phyloP scores from a whole-genome alignment of 176 grass and related monocot species.

The Juncus inflexus region DNA sequence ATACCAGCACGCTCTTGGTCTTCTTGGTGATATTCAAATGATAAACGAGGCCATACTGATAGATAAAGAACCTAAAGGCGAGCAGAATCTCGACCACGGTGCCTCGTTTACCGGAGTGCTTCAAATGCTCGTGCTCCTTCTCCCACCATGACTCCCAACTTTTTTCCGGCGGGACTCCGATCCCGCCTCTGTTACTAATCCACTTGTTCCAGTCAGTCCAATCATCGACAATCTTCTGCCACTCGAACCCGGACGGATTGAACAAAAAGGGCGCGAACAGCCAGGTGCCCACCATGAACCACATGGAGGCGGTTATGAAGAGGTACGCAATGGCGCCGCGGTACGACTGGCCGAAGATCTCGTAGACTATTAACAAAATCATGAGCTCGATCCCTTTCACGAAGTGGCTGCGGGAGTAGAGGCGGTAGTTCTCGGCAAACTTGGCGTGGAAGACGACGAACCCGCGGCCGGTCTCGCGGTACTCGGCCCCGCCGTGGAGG shows the following conservation, averaged over 20 bases:
- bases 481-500: constrained; percentile 95
- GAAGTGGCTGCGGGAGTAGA: constrained; percentile 97
- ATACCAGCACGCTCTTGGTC: constrained; percentile 77
- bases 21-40: constrained; percentile 84
- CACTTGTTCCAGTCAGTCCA: constrained; percentile 99
- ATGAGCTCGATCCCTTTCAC: constrained; percentile 94
- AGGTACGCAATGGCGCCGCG: constrained; percentile 82
- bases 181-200: constrained; percentile 90
- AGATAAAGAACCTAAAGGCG: constrained; percentile 85
- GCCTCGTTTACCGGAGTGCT: constrained; percentile 78
- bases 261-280: constrained; percentile 93
- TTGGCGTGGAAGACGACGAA: constrained; percentile 99
- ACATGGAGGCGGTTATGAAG: constrained; percentile 94
- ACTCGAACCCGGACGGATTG: constrained; percentile 94
- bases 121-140: constrained; percentile 86
- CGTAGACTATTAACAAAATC: constrained; percentile 88
- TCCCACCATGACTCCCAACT: constrained; percentile 99
- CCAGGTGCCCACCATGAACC: constrained; percentile 99
- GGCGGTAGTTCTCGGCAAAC: constrained; percentile 83
- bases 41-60: constrained; percentile 96
- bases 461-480: constrained; percentile 90
- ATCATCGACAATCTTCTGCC: constrained; percentile 98
- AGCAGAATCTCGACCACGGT: constrained; percentile 77
- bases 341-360: constrained; percentile 81
- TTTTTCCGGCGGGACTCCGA: constrained; percentile 71